phyloP scores from a whole-genome alignment of 2,329 filamentous ascomycete species.

The Paraconiothyrium sp. region DNA sequence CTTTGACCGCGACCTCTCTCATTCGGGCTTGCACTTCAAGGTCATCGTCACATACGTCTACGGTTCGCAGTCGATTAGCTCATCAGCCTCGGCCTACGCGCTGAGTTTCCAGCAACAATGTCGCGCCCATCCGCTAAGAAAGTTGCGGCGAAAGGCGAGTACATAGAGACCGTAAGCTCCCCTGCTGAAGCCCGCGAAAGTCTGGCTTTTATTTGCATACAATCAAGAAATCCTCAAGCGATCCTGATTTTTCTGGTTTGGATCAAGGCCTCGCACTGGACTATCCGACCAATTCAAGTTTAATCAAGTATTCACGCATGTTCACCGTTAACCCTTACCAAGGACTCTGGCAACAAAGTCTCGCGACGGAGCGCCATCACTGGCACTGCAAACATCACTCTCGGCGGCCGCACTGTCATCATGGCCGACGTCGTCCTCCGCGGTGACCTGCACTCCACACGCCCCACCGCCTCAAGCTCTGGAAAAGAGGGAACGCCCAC shows the following conservation, averaged over 20 bases:
- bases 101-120: conserved; percentile 33
- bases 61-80: neutral
- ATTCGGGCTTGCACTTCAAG: neutral
- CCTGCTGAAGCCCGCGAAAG: neutral
- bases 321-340: neutral
- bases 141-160: conserved; percentile 79
- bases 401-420: conserved; percentile 93
- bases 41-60: neutral
- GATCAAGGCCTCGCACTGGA: neutral
- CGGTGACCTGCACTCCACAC: conserved; percentile 74
- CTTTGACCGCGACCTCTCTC: neutral
- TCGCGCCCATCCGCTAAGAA: conserved; percentile 62
- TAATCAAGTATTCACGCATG: neutral
- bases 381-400: conserved; percentile 96
- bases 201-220: neutral
- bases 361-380: conserved; percentile 90
- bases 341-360: conserved; percentile 99
- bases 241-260: neutral
- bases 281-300: neutral
- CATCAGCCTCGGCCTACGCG: neutral
- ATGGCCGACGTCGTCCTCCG: conserved; percentile 94
- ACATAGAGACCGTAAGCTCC: conserved; percentile 88
- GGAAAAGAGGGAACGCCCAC: conserved; percentile 47
- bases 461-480: conserved; percentile 45
- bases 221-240: neutral